Evolutionary conservation across 164 flowering plant species (phyloP).

Genomic region (Chloranthus sessilifolius): DNA sequence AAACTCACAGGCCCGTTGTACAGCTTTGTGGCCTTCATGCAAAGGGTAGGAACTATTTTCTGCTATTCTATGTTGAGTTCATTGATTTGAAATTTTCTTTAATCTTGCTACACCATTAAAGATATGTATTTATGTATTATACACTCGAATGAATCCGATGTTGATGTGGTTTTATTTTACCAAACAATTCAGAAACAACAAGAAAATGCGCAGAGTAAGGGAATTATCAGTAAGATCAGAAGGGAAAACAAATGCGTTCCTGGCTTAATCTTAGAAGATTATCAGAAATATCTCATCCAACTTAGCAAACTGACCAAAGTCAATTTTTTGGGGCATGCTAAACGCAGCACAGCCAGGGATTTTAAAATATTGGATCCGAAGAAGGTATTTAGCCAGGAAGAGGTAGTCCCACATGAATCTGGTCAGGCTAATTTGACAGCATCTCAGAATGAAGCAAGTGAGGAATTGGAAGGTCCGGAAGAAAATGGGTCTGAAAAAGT

Average conservation of each 20-base stretch:
- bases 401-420: conserved; percentile 22
- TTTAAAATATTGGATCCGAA: conserved; percentile 51
- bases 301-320: conserved; percentile 76
- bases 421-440: conserved; percentile 14
- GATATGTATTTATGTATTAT: no score
- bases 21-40: conserved; percentile 68
- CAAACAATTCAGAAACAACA: conserved; percentile 51
- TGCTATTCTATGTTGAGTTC: no score
- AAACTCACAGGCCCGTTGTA: conserved; percentile 70
- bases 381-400: conserved; percentile 27
- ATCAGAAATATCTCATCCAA: conserved; percentile 72
- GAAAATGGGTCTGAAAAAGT: conserved; percentile 31
- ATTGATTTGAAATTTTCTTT: no score
- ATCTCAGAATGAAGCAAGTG: conserved; percentile 26
- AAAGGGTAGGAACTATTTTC: conserved; percentile 35
- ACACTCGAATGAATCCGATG: no score
- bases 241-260: conserved; percentile 83
- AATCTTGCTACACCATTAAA: no score
- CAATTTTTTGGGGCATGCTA: conserved; percentile 70
- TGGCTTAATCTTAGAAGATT: conserved; percentile 77
- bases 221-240: conserved; percentile 55
- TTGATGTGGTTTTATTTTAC: background rate
- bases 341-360: conserved; percentile 78
- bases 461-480: conserved; percentile 34
- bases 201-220: conserved; percentile 39